Conservation (phyloP, 176 grass and related monocot genomes). For the Aegilops longissima region DNA sequence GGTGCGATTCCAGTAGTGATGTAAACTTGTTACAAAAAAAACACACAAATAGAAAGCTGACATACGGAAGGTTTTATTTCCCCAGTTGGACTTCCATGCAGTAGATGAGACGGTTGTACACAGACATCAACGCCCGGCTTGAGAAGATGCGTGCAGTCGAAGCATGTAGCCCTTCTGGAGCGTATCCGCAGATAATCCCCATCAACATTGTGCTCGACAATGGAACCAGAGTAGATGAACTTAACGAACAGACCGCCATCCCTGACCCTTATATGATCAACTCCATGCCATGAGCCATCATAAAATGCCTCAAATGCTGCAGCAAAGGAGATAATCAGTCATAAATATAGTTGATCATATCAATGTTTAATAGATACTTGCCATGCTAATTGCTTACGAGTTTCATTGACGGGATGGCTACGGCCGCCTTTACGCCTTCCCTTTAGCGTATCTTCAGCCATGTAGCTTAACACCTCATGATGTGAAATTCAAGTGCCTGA, state of each 20-base stretch:
- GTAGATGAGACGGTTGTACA: conserved; percentile 37
- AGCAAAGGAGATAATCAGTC: neutral
- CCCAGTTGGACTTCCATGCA: conserved; percentile 26
- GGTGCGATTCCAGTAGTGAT: no score
- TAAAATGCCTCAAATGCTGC: conserved; percentile 82
- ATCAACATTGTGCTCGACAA: conserved; percentile 37
- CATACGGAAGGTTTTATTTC: conserved; percentile 45
- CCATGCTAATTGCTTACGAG: conserved; percentile 30
- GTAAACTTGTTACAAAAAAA: neutral
- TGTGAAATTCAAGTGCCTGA: conserved; percentile 4
- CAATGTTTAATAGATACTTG: neutral
- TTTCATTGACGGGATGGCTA: conserved; percentile 35
- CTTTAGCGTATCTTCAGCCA: conserved; percentile 26
- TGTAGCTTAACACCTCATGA: conserved; percentile 11
- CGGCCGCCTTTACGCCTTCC: neutral
- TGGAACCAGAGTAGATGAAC: conserved; percentile 30
- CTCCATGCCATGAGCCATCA: conserved; percentile 76
- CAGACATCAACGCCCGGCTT: conserved; percentile 61
- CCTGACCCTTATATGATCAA: conserved; percentile 60
- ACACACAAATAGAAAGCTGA: neutral
- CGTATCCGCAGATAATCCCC: conserved; percentile 56
- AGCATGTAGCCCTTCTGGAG: conserved; percentile 57
- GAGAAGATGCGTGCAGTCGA: conserved; percentile 66
- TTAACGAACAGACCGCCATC: conserved; percentile 51
- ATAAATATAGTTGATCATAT: neutral